A percentile compares a stretch with the other conserved stretches of the same genome.
These are phyloP conservation scores for Geosmithia flava DNA, from an alignment of 2,329 filamentous ascomycete species.

Conservation along the genomic window DNA sequence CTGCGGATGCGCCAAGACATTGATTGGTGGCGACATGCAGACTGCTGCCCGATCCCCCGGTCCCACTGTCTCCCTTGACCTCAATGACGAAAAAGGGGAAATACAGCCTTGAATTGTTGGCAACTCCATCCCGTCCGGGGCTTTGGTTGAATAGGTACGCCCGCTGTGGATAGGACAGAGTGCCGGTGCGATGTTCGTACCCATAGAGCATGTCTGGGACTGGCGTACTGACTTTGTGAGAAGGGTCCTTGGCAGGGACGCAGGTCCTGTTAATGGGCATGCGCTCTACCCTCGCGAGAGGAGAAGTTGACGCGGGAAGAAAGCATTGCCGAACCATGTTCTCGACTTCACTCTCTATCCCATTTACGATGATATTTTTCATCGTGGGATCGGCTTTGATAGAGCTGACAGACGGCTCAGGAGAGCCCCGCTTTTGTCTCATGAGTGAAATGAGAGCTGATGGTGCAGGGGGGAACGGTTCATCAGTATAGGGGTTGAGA, in stretches of 20 bases:
- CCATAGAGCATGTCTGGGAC: constrained; percentile 5
- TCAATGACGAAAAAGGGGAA: constrained; percentile 8
- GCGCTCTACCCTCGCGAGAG: not conserved
- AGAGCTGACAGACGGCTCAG: not conserved
- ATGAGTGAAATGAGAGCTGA: constrained; percentile 1
- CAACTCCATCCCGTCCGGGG: not conserved
- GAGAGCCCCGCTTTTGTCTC: constrained; percentile 1
- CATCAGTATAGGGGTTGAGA: not conserved
- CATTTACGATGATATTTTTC: not conserved
- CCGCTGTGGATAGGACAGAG: constrained; percentile 1
- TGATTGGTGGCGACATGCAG: constrained; percentile 22
- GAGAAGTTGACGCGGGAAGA: not conserved
- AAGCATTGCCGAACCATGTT: not conserved
- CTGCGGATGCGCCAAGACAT: constrained; percentile 15
- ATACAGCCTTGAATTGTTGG: not conserved
- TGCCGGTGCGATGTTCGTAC: not conserved
- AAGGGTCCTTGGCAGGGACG: constrained; percentile 3
- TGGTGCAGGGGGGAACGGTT: constrained; percentile 1
- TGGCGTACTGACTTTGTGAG: constrained; percentile 4
- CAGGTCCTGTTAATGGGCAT: not conserved
- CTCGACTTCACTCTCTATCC: constrained; percentile 1
- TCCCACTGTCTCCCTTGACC: constrained; percentile 12
- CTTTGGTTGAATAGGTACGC: not conserved
- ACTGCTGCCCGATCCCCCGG: constrained; percentile 2
- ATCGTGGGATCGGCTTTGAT: constrained; percentile 1